Conservation (phyloP, 768 basidiomycete species). For the Fibroporia radiculosa region DNA sequence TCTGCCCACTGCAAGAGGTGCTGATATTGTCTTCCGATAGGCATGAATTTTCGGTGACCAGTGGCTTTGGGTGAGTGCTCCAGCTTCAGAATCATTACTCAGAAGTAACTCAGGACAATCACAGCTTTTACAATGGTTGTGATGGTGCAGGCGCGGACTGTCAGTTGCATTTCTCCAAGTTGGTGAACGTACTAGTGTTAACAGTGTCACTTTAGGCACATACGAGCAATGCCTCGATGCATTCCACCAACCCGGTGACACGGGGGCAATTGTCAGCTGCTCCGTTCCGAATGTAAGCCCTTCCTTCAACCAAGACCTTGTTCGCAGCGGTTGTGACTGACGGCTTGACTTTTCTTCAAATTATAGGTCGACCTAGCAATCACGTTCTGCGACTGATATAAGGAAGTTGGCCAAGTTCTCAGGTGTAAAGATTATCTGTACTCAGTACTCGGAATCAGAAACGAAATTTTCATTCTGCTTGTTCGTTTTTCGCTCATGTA, state of each 20-base stretch:
- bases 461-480: neutral
- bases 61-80: conserved; percentile 26
- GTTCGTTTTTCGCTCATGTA: neutral
- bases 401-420: neutral
- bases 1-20: too few species aligned
- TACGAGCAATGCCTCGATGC: too few species aligned
- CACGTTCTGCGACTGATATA: neutral
- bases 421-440: neutral
- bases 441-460: neutral
- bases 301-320: too few species aligned
- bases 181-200: too few species aligned
- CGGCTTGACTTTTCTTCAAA: too few species aligned
- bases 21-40: conserved; percentile 17
- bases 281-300: too few species aligned
- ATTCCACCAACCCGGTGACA: too few species aligned
- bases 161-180: too few species aligned
- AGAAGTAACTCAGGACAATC: too few species aligned
- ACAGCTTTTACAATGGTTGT: conserved; percentile 36
- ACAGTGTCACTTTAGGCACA: too few species aligned
- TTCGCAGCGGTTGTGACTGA: too few species aligned
- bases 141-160: conserved; percentile 34
- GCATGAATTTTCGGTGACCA: conserved; percentile 26
- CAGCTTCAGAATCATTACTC: neutral
- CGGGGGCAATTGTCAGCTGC: too few species aligned
- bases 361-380: neutral